Evolutionary conservation across 345 rosid genomes (phyloP), one percentile per base, ranked within the genome.

Genomic region (Moricandia moricandioides): DNA sequence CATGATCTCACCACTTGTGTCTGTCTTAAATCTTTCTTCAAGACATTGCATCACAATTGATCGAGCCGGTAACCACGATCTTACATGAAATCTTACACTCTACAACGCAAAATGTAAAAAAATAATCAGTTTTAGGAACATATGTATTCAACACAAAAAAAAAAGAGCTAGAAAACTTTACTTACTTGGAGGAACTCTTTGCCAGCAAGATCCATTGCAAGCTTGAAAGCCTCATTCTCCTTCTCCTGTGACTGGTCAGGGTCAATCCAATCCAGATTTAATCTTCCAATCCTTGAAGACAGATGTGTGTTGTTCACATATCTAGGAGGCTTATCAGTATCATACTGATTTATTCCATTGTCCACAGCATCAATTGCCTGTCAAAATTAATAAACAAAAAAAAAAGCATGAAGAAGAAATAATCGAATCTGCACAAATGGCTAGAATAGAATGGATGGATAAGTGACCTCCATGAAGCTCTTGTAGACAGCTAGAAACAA

Each of bases 31-130:
- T 87, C 99, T 86, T 27, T 81, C 84, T 60, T 80, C 82, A 64
- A 89, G 80, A 71, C 96, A 90, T 73, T 90, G 87, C 78, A 86
- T 82, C 64, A 92, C 97, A 49, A 90, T 89, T 65, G 97, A 85
- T 34, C 97, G 82, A 29, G 97, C 97, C 3, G 94, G 98, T 76
- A 92, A 84, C 98, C 99, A 95, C 5, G 97, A 92, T 76, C 81
- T 89, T 16, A 89, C 86, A 78, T 90, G 89, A 83, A 71, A 95
- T 18, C 78, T 79, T 37, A 95, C 86, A 80, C 83, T 80, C 97
- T 91, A 85, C 62, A 84, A 82, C 54, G 35, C 34, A 55, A 49
- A 66, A 16, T 9, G 11, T 34, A 29, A 14, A 16, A 26, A 71
- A 35, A 39, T 39, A 39, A 13, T 12, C 51, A 16, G 35, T 37